A percentile compares a stretch with the other conserved stretches of the same genome.
These are phyloP conservation scores for Debaryomyces fabryi DNA, from an alignment of 1,139 yeast species.

Conservation along the genomic window DNA sequence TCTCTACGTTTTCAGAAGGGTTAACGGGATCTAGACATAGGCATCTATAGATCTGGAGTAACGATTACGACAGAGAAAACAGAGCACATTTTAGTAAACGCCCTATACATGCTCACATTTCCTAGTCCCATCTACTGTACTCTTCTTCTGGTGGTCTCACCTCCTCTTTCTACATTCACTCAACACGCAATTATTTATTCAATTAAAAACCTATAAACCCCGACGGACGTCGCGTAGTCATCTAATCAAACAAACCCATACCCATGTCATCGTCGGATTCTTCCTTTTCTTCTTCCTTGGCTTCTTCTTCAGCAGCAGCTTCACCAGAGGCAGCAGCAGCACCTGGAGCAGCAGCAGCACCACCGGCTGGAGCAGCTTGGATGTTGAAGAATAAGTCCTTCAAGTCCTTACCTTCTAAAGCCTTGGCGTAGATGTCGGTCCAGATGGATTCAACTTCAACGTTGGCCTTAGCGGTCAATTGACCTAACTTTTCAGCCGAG, in stretches of 20 bases:
- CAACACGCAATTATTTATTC: conserved; percentile 5
- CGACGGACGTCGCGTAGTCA: conserved; percentile 7
- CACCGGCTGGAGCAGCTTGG: conserved; percentile 61
- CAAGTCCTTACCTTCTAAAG: conserved; percentile 94
- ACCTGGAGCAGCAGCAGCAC: conserved; percentile 60
- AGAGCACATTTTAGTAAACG: no score
- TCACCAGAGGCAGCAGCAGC: conserved; percentile 50
- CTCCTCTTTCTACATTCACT: not conserved
- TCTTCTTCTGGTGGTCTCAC: no score
- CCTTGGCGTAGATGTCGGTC: conserved; percentile 96
- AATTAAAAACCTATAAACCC: conserved; percentile 6
- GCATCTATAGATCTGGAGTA: no score
- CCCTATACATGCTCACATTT: no score
- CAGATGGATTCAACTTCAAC: conserved; percentile 90
- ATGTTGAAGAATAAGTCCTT: conserved; percentile 87
- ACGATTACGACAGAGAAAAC: no score
- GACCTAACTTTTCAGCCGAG: conserved; percentile 86
- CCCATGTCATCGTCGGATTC: conserved; percentile 87
- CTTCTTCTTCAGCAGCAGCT: conserved; percentile 58
- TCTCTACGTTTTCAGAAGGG: no score
- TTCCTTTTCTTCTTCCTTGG: conserved; percentile 62
- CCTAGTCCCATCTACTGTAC: no score
- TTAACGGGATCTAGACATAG: no score
- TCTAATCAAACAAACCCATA: conserved; percentile 56
- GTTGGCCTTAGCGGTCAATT: conserved; percentile 80